Evolutionary conservation across 306 rosid species (phyloP).

Genomic region (Quercus engelmannii): DNA sequence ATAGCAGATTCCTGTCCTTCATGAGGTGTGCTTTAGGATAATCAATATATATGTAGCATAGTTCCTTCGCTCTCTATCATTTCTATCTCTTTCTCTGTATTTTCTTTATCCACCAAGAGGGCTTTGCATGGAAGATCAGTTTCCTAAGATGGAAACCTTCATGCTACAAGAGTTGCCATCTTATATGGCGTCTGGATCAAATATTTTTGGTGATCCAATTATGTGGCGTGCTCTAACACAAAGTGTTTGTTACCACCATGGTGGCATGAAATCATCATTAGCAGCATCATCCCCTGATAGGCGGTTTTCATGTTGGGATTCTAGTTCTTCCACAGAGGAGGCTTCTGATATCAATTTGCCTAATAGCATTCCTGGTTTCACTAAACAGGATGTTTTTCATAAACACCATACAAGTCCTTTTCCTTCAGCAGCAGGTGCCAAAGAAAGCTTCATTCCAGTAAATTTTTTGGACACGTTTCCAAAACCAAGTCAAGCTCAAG

Average conservation of each 20-base stretch:
- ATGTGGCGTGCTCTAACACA: slow-evolving; percentile 35
- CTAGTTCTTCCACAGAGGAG: slow-evolving; percentile 40
- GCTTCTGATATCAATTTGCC: slow-evolving; percentile 27
- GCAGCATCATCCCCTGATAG: slow-evolving; percentile 28
- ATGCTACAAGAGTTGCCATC: slow-evolving; percentile 44
- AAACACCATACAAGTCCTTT: slow-evolving; percentile 19
- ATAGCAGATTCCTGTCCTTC: slow-evolving; percentile 31
- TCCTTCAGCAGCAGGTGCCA: slow-evolving; percentile 13
- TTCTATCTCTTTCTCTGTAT: slow-evolving; percentile 20
- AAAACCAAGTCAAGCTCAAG: slow-evolving; percentile 18
- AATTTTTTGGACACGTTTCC: slow-evolving; percentile 73
- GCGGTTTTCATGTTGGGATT: slow-evolving; percentile 27
- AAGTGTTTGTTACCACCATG: slow-evolving; percentile 25
- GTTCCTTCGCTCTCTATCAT: slow-evolving; percentile 23
- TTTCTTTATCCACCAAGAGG: not conserved
- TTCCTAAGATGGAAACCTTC: slow-evolving; percentile 59
- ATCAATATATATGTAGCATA: slow-evolving; percentile 22
- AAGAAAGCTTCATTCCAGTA: slow-evolving; percentile 44
- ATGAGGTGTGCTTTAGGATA: slow-evolving; percentile 34
- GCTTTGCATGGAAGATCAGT: slow-evolving; percentile 47
- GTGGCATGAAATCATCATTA: slow-evolving; percentile 35
- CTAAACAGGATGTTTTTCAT: slow-evolving; percentile 22
- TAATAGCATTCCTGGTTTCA: slow-evolving; percentile 22
- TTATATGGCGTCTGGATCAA: slow-evolving; percentile 49
- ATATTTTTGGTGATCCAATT: slow-evolving; percentile 42